These are phyloP conservation scores for Epichloe scottii DNA, from an alignment of 2,329 filamentous ascomycete species.

Conservation along the genomic window DNA sequence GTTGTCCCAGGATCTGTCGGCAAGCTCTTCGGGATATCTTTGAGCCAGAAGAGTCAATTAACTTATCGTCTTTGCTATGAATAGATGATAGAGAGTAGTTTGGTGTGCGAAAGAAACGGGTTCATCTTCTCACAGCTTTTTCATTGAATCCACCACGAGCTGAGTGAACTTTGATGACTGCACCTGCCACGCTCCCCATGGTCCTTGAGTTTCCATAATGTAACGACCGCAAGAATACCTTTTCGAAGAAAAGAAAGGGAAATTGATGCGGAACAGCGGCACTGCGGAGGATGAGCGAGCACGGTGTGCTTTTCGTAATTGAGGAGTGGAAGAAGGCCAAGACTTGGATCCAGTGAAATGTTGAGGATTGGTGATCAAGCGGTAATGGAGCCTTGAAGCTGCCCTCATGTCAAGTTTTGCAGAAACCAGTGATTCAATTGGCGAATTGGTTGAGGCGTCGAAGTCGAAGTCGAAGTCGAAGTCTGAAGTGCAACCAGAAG, in stretches of 20 bases:
- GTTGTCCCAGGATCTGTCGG: constrained; percentile 89
- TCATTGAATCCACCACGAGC: constrained; percentile 67
- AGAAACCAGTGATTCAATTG: not conserved
- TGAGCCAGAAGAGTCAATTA: not conserved
- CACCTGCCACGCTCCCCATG: constrained; percentile 29
- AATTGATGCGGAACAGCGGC: not conserved
- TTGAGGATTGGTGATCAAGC: not conserved
- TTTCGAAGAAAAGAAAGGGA: not conserved
- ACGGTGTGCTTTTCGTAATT: not conserved
- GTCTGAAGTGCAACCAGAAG: too few relatives aligned
- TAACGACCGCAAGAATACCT: not conserved
- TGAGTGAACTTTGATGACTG: constrained; percentile 31
- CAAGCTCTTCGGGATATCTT: constrained; percentile 80
- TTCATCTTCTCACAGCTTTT: constrained; percentile 49
- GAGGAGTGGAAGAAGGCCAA: not conserved
- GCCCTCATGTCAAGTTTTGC: constrained; percentile 9
- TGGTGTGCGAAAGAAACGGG: too few relatives aligned
- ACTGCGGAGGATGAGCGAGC: not conserved
- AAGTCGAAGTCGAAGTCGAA: not conserved
- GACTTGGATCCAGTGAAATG: not conserved
- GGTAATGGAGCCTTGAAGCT: not conserved
- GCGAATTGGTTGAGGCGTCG: not conserved
- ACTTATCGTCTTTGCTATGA: too few relatives aligned
- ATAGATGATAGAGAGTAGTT: too few relatives aligned
- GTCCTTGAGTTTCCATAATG: constrained; percentile 17